Base-by-base conservation (phyloP, 495 filamentous ascomycete genomes). In the Beverwykella pulmonaria region DNA sequence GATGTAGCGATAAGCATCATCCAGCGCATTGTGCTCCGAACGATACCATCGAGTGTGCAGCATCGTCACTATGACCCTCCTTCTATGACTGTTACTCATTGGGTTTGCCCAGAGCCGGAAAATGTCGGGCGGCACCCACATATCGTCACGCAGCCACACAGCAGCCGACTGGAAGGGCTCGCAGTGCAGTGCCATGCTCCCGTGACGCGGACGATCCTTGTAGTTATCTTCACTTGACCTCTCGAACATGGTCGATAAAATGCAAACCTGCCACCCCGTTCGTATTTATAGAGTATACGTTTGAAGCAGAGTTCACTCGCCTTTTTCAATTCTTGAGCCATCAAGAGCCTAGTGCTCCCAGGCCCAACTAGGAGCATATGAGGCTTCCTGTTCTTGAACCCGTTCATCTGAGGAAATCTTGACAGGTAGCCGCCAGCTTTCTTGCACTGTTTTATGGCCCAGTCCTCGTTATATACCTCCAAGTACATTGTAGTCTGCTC, bases 101-200 rank as follows among this genome's bases (percentile, higher is more conserved):
- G 41, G 36, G 9, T 49, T 27, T 47, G 44, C 30, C 10, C 26
- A 30, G 17, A 60, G 39, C 25, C 47, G 27, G 57, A 49, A 60
- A 23, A 49, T 39, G 19, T 22, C 57, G 2, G 57, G 41, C 25
- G 56, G 46, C n/a, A 60, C 20, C 25, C 39, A 48, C 14, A 25
- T 60, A 30, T 60, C 23, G 12, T 49, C 57, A 3, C 39, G 19
- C 12, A 48, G 4, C 57, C 57, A 60, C 44, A 9, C 14, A 20
- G 34, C 44, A 22, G 57, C 57, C 22, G 57, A 48, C 39, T 30
- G 26, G 10, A 30, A 47, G 7, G 34, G 36, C 36, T 60, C 57
- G 41, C 57, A 48, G 22, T 48, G 44, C 5, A 48, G 44, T 4
- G 44, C 44, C 44, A 48, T 48, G 44, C 44, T 48, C 44, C 15